phyloP scores from a whole-genome alignment of 805 yeast genomes.

The Yamadazyma phyllophila region DNA sequence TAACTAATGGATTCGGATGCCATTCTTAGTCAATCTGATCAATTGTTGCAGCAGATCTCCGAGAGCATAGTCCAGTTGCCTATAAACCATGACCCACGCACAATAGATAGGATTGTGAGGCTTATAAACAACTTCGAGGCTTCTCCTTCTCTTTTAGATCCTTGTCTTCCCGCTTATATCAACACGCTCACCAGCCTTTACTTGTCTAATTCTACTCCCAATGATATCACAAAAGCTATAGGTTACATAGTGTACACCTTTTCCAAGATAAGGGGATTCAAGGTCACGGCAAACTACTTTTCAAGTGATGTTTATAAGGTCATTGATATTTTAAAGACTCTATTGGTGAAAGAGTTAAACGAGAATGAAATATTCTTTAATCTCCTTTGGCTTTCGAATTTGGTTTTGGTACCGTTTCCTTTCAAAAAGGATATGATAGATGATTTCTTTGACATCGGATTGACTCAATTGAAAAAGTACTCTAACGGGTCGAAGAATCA shows the following conservation, averaged over 20 bases:
- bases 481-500: slow-evolving; percentile 55
- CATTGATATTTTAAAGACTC: slow-evolving; percentile 24
- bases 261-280: slow-evolving; percentile 64
- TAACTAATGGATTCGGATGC: background rate
- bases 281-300: slow-evolving; percentile 56
- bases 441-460: slow-evolving; percentile 34
- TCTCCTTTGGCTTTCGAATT: slow-evolving; percentile 69
- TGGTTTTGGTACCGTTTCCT: slow-evolving; percentile 74
- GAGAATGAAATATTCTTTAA: slow-evolving; percentile 35
- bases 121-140: slow-evolving; percentile 52
- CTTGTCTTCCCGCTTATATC: background rate
- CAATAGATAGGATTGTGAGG: background rate
- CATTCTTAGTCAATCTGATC: background rate
- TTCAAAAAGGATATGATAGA: slow-evolving; percentile 37
- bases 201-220: background rate
- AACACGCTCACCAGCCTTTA: background rate
- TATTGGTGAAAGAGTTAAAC: slow-evolving; percentile 3
- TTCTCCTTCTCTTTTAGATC: slow-evolving; percentile 51
- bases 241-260: slow-evolving; percentile 51
- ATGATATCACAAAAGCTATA: slow-evolving; percentile 9
- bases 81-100: background rate
- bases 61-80: background rate
- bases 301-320: slow-evolving; percentile 57
- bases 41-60: background rate
- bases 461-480: slow-evolving; percentile 25